Evolutionary conservation across 768 basidiomycete species (phyloP), one percentile per base, ranked within the genome.

Genomic region (Bullera alba): DNA sequence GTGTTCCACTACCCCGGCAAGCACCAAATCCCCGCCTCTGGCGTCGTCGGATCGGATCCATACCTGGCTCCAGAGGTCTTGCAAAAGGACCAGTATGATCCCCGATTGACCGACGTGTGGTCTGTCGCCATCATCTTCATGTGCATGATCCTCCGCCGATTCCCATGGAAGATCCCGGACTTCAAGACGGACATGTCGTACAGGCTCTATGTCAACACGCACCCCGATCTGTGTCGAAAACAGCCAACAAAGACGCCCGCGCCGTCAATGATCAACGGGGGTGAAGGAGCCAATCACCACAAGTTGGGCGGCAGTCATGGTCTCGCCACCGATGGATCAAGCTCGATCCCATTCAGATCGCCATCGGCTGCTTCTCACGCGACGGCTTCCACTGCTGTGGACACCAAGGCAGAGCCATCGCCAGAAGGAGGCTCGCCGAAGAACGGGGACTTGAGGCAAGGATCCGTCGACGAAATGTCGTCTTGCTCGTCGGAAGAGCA

Each of bases 141-240:
- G 78, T 99, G 95, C 77, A 99, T 99, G 95, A 78, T 95, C 57
- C 80, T 99, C 28, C 80, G 93, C 46, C 81, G 95, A 45, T 99
- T 99, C 78, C 95, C 95, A 4, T 99, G 95, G 95, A 97, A 90
- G 73, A 86, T 97, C 50, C 93, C 95, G 10, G 95, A 99, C 69
- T 78, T 83, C 63, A 93, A 93, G 79, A 82, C 83, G 16, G 95
- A 97, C 70, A 80, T 86, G 49, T 86, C 83, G 67, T 99, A 89
- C 77, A 81, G 83, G 53, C 83, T 89, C 6, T 99, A 95, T 67
- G 84, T 96, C 57, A 79, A 85, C 59, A 86, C 90, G 28, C 92
- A 99, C 71, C 91, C 92, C 22, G 91, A 95, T 70, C 77, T 95
- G 30, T 79, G 76, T 57, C 73, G 71, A n/a, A 71, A 74, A 49